Conservation (phyloP, 768 basidiomycete species). For the Suillus subluteus region DNA sequence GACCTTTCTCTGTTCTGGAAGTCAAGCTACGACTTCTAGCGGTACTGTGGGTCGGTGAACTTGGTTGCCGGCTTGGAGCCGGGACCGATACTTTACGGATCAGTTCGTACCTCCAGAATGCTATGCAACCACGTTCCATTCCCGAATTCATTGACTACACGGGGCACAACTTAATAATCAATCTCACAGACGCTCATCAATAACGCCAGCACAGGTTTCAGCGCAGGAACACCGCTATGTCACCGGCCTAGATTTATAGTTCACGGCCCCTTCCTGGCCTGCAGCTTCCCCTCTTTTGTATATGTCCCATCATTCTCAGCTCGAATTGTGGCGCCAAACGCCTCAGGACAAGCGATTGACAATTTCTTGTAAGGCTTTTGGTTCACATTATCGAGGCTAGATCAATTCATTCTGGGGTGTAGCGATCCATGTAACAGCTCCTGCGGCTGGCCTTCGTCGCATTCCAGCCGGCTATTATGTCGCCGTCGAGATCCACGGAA, state of each 20-base stretch:
- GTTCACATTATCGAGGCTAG: neutral
- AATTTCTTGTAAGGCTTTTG: constrained; percentile 7
- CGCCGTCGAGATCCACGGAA: constrained; percentile 9
- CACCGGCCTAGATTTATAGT: constrained; percentile 8
- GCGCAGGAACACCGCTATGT: constrained; percentile 6
- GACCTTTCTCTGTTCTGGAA: constrained; percentile 1
- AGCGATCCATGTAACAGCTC: constrained; percentile 20
- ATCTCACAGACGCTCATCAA: constrained; percentile 5
- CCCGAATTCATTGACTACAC: neutral
- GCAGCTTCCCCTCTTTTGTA: constrained; percentile 1
- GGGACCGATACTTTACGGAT: constrained; percentile 4
- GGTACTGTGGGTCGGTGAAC: neutral
- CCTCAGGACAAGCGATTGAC: constrained; percentile 10
- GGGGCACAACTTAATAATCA: constrained; percentile 1
- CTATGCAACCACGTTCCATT: constrained; percentile 4
- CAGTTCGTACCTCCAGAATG: neutral
- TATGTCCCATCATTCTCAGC: constrained; percentile 12
- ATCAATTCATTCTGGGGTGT: neutral
- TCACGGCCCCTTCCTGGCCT: neutral
- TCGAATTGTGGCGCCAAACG: constrained; percentile 10
- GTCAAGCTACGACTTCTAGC: neutral
- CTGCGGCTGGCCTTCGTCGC: constrained; percentile 13
- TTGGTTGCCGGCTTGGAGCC: neutral
- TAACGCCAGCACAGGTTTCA: constrained; percentile 8
- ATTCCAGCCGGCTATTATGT: constrained; percentile 23